Base-by-base conservation (phyloP, 768 basidiomycete genomes). In the Dentipellis fragilis region DNA sequence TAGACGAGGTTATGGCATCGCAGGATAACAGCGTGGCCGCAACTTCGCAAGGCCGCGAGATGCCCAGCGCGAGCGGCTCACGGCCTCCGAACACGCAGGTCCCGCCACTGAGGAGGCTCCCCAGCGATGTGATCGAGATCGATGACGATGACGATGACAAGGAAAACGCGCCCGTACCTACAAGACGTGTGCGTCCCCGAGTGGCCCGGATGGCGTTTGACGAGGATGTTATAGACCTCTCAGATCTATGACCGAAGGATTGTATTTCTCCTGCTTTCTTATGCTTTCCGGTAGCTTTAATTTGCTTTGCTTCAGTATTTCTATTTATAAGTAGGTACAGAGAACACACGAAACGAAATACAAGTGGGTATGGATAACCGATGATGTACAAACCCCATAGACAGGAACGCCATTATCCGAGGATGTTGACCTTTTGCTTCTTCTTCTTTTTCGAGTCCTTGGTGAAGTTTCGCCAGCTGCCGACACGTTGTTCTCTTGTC, bases 391-490 rank as follows among this genome's bases (percentile, higher is more conserved):
- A 22, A 19, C 19, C 14, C 48, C 29, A 22, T 14, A 39, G 12
- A 29, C 42, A 11, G 19, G 39, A 21, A 49, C 29, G 50, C 50
- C 16, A 23, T 61, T 49, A 87, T 63, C 87, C 88, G 51, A 90
- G 83, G 57, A 89, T 68, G 48, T 73, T 70, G 52, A 69, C 73
- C 70, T 90, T 89, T 53, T 75, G 59, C 70, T 89, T 91, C 71
- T 90, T 90, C 75, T 92, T 93, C 78, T 89, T 92, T 71, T 86
- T 88, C 39, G 77, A 73, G 51, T 72, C 72, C 58, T 73, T 82
- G 11, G 79, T 69, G 65, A 93, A 93, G 22, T 72, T 73, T 55
- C 91, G 80, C 91, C 91, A 93, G 64, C 84, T 88, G 62, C 78
- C 89, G 34, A 93, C 90, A 35, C 91, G 84, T 61, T 87, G 74